Evolutionary conservation across 225 moss, liverwort and hornwort species (phyloP).

Genomic region (Bryum argenteum): DNA sequence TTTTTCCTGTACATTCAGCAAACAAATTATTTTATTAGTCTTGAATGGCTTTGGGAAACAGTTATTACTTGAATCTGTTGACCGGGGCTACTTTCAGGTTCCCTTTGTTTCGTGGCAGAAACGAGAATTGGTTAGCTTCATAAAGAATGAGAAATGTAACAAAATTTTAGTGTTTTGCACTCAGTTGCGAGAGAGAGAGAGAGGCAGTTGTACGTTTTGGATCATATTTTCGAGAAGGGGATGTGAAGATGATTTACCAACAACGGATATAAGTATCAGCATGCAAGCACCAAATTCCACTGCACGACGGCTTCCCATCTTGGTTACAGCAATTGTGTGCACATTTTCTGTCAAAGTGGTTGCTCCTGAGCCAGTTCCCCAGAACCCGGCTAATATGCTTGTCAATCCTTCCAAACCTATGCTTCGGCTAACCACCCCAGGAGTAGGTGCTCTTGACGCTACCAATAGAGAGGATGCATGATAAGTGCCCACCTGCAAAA

Average conservation of each 20-base stretch:
- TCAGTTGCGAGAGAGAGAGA: too few species aligned
- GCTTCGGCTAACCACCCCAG: conserved; percentile 82
- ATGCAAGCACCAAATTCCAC: conserved; percentile 79
- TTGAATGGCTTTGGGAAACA: neutral
- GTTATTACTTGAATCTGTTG: too few species aligned
- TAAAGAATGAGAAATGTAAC: too few species aligned
- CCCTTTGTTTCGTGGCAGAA: too few species aligned
- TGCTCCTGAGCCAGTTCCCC: conserved; percentile 83
- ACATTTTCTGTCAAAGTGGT: conserved; percentile 91
- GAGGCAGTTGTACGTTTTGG: too few species aligned
- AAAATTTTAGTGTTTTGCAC: too few species aligned
- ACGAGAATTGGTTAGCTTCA: too few species aligned
- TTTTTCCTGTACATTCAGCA: conserved; percentile 57
- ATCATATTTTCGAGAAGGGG: neutral
- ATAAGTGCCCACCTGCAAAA: conserved; percentile 76
- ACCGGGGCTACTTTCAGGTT: too few species aligned
- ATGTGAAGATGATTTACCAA: conserved; percentile 51
- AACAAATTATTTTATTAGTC: neutral
- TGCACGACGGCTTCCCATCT: conserved; percentile 84
- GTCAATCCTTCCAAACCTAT: conserved; percentile 86
- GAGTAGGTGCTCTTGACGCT: conserved; percentile 87
- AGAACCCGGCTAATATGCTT: conserved; percentile 77
- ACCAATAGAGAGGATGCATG: conserved; percentile 87
- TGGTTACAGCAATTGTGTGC: conserved; percentile 89
- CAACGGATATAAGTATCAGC: conserved; percentile 65